phyloP scores from a whole-genome alignment of 2,329 filamentous ascomycete genomes.

The Xylariomycetidae sp. region DNA sequence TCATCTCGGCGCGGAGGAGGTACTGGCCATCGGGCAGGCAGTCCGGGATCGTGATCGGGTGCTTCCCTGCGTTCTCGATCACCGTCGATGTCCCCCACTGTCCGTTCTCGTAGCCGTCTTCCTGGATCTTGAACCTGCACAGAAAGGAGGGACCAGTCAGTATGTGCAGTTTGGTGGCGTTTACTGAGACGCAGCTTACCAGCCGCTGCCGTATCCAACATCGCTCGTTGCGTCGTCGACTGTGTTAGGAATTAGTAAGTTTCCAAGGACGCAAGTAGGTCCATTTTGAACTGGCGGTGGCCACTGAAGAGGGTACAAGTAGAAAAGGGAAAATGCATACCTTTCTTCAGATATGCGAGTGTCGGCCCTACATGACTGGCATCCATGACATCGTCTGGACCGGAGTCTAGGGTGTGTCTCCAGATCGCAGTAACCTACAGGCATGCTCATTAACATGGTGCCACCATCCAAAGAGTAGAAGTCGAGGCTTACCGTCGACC shows the following conservation, averaged over 20 bases:
- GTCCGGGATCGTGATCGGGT: constrained; percentile 47
- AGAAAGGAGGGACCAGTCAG: no score
- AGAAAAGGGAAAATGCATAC: no score
- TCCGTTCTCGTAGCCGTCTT: constrained; percentile 21
- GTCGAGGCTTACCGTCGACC: constrained; percentile 36
- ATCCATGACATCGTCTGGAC: constrained; percentile 50
- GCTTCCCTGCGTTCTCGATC: constrained; percentile 43
- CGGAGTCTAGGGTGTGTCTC: constrained; percentile 49
- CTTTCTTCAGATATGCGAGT: constrained; percentile 52
- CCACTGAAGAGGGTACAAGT: no score
- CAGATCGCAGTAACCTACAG: constrained; percentile 42
- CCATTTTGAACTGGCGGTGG: no score
- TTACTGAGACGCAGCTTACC: constrained; percentile 21
- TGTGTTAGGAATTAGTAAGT: no score
- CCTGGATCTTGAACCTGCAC: constrained; percentile 30
- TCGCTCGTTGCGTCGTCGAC: constrained; percentile 42
- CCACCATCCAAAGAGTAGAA: no score
- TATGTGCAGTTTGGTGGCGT: no score
- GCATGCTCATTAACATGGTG: no score
- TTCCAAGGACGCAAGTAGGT: no score
- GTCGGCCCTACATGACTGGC: constrained; percentile 49
- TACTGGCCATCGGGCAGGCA: constrained; percentile 53
- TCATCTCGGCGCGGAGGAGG: constrained; percentile 55
- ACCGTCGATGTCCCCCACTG: constrained; percentile 33
- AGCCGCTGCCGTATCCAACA: constrained; percentile 37